Evolutionary conservation across 2,329 filamentous ascomycete genomes (phyloP).

Genomic region (Hypoxylon sp.): DNA sequence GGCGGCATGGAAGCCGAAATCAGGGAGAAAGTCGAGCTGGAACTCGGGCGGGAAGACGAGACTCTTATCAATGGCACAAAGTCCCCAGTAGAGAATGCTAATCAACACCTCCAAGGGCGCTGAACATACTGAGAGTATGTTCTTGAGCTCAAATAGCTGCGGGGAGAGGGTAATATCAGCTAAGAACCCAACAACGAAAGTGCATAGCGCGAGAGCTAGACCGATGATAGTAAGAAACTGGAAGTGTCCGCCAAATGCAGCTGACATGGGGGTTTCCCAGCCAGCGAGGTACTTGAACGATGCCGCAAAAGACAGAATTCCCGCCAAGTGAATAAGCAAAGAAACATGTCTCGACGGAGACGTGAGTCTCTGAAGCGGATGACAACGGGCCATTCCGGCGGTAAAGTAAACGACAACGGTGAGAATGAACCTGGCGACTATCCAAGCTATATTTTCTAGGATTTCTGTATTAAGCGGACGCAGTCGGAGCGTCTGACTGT

Average conservation of each 20-base stretch:
- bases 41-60: conserved; percentile 69
- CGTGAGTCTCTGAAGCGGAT: conserved; percentile 74
- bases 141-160: conserved; percentile 75
- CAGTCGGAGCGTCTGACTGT: neutral
- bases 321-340: conserved; percentile 70
- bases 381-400: conserved; percentile 63
- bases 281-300: conserved; percentile 65
- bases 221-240: conserved; percentile 83
- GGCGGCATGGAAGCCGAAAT: conserved; percentile 75
- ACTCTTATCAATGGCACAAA: conserved; percentile 68
- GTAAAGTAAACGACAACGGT: conserved; percentile 3
- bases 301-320: conserved; percentile 65
- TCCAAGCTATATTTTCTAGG: neutral
- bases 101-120: conserved; percentile 80
- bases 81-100: conserved; percentile 78
- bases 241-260: conserved; percentile 75
- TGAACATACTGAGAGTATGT: conserved; percentile 73
- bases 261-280: conserved; percentile 66
- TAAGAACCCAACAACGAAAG: conserved; percentile 71
- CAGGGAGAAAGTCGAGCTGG: conserved; percentile 66
- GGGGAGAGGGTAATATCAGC: conserved; percentile 73
- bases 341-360: conserved; percentile 76
- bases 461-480: neutral
- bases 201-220: conserved; percentile 70
- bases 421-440: neutral